Evolutionary conservation across 352 stramenopile species (phyloP).

Genomic region (Pythium rhizo-oryzae): DNA sequence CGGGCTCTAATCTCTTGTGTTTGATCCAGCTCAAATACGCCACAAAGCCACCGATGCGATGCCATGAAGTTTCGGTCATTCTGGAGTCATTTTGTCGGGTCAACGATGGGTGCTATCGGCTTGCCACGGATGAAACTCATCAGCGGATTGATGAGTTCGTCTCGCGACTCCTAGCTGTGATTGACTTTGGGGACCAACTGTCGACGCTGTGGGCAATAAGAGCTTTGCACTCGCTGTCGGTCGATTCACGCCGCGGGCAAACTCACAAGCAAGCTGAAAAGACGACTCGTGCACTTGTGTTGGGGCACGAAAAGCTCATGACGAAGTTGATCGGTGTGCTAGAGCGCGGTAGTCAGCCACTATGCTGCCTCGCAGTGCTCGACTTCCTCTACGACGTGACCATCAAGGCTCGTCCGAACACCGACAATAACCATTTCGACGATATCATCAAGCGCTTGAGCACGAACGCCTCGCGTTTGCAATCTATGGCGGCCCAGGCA

Average conservation of each 20-base stretch:
- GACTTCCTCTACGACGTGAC: slow-evolving; percentile 69
- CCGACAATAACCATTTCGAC: slow-evolving; percentile 80
- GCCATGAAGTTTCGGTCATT: slow-evolving; percentile 67
- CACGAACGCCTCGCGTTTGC: slow-evolving; percentile 46
- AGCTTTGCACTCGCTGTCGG: slow-evolving; percentile 61
- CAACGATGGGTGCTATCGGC: slow-evolving; percentile 74
- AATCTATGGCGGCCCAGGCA: slow-evolving; percentile 52
- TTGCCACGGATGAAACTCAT: slow-evolving; percentile 47
- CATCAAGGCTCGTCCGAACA: slow-evolving; percentile 57
- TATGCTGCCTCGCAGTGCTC: slow-evolving; percentile 57
- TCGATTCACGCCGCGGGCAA: slow-evolving; percentile 42
- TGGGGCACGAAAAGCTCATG: slow-evolving; percentile 72
- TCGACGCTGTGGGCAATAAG: slow-evolving; percentile 64
- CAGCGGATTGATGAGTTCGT: slow-evolving; percentile 32
- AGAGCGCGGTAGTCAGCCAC: slow-evolving; percentile 43
- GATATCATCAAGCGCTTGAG: slow-evolving; percentile 66
- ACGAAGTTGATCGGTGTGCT: slow-evolving; percentile 53
- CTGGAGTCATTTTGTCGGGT: slow-evolving; percentile 73
- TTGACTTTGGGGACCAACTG: slow-evolving; percentile 55
- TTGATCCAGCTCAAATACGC: slow-evolving; percentile 57
- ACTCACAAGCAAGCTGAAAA: slow-evolving; percentile 56
- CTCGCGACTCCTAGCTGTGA: slow-evolving; percentile 16
- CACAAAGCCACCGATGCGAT: slow-evolving; percentile 61
- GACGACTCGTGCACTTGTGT: slow-evolving; percentile 52
- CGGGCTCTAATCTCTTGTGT: neutral